Base-by-base conservation (phyloP, 257 asterid genomes). In the Lithospermum erythrorhizon region DNA sequence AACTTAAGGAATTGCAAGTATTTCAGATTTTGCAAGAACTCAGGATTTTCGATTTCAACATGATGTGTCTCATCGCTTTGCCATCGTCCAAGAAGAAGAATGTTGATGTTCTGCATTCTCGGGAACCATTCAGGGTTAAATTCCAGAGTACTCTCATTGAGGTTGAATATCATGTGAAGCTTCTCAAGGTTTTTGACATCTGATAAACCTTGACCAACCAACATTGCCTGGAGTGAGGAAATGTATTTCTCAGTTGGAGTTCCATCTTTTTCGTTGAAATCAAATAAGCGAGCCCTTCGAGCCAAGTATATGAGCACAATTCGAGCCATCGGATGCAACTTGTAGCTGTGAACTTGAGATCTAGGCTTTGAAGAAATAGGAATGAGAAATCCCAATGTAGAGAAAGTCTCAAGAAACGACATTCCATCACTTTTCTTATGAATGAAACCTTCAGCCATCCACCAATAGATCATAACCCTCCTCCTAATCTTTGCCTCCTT, bases 1-100 rank as follows among this genome's bases (percentile, higher is more conserved):
- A 49, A 66, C 47, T 21, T 58, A 53, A 66, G n/a, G 23, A 59
- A 49, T 19, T 59, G 60, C 9, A 53, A 49, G 20, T 14, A 18
- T 21, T 18, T 1, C 23, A 66, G 53, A 4, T 5, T 8, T 1
- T 59, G 24, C 41, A 58, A 14, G 16, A 59, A 66, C 32, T 29
- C 53, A 18, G 21, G 13, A 59, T 66, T 52, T 45, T 66, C 60
- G 3, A 66, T 27, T 52, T 66, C 70, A 58, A 59, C 60, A n/a
- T 66, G 70, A 59, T 51, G 70, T 21, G 6, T 6, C 53, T 57
- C 61, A 27, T 47, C 55, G 27, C 35, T 35, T 19, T 53, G 18
- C 71, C 71, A 66, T 56, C 71, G 60, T 52, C 65, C 65, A 0
- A 66, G 53, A 18, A 49, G 58, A 53, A 66, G 71, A 52, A 37